These are phyloP conservation scores for Penicillium decumbens DNA, from an alignment of 2,329 filamentous ascomycete genomes.

Conservation along the genomic window DNA sequence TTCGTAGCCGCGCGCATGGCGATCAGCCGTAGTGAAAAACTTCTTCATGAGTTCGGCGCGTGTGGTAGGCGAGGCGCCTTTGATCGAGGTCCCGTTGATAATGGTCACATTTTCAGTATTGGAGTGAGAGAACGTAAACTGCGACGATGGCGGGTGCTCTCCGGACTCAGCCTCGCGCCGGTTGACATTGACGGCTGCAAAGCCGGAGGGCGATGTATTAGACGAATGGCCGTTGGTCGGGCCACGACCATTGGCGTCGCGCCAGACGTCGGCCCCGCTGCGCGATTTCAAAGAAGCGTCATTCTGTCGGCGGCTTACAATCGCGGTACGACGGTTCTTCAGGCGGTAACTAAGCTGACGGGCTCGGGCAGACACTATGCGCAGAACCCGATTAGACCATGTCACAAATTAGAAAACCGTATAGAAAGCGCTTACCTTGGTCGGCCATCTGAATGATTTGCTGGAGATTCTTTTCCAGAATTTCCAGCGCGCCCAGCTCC, in stretches of 20 bases:
- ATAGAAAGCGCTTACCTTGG: constrained; percentile 50
- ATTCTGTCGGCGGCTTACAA: constrained; percentile 58
- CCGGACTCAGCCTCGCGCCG: constrained; percentile 37
- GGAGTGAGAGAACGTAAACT: constrained; percentile 41
- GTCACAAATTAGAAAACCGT: not conserved
- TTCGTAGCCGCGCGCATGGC: constrained; percentile 41
- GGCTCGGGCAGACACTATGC: constrained; percentile 61
- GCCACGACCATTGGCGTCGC: constrained; percentile 31
- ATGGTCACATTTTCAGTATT: constrained; percentile 46
- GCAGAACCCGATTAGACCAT: not conserved
- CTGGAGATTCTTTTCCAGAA: constrained; percentile 71
- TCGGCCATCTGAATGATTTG: constrained; percentile 77
- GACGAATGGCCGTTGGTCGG: constrained; percentile 26
- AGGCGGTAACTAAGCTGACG: constrained; percentile 77
- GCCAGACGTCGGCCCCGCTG: constrained; percentile 35
- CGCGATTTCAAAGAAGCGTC: constrained; percentile 34
- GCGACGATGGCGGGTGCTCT: constrained; percentile 31
- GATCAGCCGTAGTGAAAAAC: constrained; percentile 58
- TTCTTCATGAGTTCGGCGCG: constrained; percentile 59
- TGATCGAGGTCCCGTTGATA: constrained; percentile 46
- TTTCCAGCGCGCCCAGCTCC: constrained; percentile 77
- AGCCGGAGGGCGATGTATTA: constrained; percentile 50
- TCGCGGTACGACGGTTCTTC: constrained; percentile 68
- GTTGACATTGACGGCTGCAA: constrained; percentile 56
- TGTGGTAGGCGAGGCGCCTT: constrained; percentile 53